Percentiles rank a stretch among this genome's conserved stretches.
Conservation (phyloP, 2,329 filamentous ascomycete genomes). For the Penicillium brevicompactum region DNA sequence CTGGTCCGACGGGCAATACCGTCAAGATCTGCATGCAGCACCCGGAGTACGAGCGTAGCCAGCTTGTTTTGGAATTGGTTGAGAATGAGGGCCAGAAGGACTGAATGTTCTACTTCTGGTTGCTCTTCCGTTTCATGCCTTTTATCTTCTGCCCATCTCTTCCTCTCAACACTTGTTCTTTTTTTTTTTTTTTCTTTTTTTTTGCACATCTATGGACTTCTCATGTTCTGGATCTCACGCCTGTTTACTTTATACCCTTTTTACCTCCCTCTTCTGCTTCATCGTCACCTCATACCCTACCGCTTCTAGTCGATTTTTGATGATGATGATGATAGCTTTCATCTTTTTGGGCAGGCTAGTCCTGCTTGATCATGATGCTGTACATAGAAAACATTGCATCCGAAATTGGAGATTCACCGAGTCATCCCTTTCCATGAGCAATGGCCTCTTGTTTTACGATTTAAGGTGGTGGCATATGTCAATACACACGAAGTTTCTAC, state of each 20-base stretch:
- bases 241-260: slow-evolving; percentile 16
- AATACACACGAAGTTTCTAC: neutral
- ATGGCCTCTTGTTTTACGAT: slow-evolving; percentile 1
- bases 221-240: neutral
- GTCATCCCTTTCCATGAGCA: neutral
- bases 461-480: neutral
- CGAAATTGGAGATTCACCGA: slow-evolving; percentile 21
- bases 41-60: slow-evolving; percentile 78
- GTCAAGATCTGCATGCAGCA: slow-evolving; percentile 97
- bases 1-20: slow-evolving; percentile 59
- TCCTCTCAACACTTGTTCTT: neutral
- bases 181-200: neutral
- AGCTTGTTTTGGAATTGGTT: slow-evolving; percentile 89
- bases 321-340: neutral
- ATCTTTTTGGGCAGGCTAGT: neutral
- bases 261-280: neutral
- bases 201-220: neutral
- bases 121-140: neutral
- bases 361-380: slow-evolving; percentile 19
- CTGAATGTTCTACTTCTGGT: slow-evolving; percentile 17
- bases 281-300: neutral
- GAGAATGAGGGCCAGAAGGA: slow-evolving; percentile 82
- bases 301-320: neutral
- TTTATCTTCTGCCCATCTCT: neutral
- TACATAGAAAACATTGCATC: slow-evolving; percentile 26